Conservation (phyloP, 305 asterid species). For the Fraxinus velutina region DNA sequence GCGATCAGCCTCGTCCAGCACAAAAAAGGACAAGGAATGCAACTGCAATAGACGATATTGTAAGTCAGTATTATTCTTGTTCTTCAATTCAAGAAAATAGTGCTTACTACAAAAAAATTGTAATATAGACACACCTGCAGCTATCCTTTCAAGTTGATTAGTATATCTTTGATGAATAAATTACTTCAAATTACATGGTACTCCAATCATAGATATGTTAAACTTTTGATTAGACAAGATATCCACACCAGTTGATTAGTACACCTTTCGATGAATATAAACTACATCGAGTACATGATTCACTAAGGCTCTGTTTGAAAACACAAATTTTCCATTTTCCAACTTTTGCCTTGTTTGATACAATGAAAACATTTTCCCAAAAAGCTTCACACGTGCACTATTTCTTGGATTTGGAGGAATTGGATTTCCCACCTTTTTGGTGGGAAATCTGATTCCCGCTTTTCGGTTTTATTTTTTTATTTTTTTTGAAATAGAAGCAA, state of each 20-base stretch:
- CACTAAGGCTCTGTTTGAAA: not conserved
- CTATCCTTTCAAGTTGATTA: not conserved
- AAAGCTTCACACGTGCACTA: no score
- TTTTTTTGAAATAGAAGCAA: no score
- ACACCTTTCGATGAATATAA: constrained; percentile 9
- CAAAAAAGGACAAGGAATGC: constrained; percentile 88
- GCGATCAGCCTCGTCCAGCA: constrained; percentile 98
- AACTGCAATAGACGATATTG: constrained; percentile 52
- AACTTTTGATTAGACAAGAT: constrained; percentile 5
- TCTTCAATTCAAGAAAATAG: not conserved
- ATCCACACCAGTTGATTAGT: not conserved
- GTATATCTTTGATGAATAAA: constrained; percentile 5
- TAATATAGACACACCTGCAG: constrained; percentile 9
- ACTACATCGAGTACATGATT: not conserved
- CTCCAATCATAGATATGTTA: constrained; percentile 2
- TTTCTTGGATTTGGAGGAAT: no score
- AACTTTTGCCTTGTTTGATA: no score
- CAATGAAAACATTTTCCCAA: no score
- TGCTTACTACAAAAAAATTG: not conserved
- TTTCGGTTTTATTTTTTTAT: no score
- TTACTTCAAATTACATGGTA: not conserved
- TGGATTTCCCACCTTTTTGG: no score
- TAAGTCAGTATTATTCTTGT: constrained; percentile 15
- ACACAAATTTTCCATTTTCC: no score
- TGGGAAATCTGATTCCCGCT: no score